Evolutionary conservation across 352 stramenopile genomes (phyloP), one percentile per base, ranked within the genome.

Genomic region (Pythium scleroteichum): DNA sequence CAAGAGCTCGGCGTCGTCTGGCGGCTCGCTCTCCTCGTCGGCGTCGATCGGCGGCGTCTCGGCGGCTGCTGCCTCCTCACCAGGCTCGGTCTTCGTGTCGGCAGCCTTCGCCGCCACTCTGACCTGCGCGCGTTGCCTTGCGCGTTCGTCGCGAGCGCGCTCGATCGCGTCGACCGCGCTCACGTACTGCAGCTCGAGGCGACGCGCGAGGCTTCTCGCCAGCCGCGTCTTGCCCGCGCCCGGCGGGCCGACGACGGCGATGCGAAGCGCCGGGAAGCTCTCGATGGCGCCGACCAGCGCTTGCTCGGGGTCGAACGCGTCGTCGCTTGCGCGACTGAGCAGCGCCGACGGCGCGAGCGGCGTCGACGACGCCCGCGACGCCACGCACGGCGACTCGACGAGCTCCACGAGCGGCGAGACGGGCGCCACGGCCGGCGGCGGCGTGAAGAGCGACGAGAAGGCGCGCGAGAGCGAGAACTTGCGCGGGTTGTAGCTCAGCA

Each of bases 381-480:
- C 42, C 13, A 62, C 42, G 0, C 24, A 22, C 3, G 41, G 27
- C 19, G 17, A 16, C 35, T 39, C 51, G 24, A 20, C 44, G 20
- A 26, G 24, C 16, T 26, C 1, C 13, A 42, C 2, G 6, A 53
- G 4, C 47, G 29, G n/a, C 16, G 16, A 44, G 5, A 5, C n/a
- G 0, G 26, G 16, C 23, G 47, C 4, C 29, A 12, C 47, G 4
- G 14, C 47, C 2, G 27, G 3, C 27, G 47, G 4, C 23, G 16
- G 2, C 12, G 17, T 22, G 12, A 80, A 72, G 22, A 80, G 69
- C 40, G 72, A 56, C 10, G 81, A 75, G 58, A 91, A 88, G 33
- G 77, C 75, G 48, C 82, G 78, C 12, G 79, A 83, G 45, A 91
- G 76, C 26, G 78, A 71, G 20, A 87, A 81, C 66, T 91, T 92